Evolutionary conservation across 2,329 filamentous ascomycete species (phyloP), one percentile per base, ranked within the genome.

Genomic region (Aspergillus sp.): DNA sequence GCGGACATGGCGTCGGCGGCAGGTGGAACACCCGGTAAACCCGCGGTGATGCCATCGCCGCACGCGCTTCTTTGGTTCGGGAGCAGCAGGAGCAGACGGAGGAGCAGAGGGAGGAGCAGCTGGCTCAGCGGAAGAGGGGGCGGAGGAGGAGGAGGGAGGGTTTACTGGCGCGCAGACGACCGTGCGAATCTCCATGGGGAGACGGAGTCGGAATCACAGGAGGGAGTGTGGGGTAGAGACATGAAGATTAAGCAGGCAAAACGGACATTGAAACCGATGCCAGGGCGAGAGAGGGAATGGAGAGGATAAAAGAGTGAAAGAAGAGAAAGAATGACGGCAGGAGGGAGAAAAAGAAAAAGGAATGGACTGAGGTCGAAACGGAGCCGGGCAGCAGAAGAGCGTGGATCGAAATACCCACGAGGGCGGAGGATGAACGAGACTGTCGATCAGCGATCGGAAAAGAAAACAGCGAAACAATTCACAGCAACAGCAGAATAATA

Each of bases 11-110:
- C 67, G 64, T 30, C 64, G 59, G 38, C 65, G 64, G 47, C 67
- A 70, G 42, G 65, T 68, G 30, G 63, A 62, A 44, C 67, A 70
- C 7, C 67, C 66, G 1, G 66, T 69, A 42, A 69, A 69, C 7
- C 65, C 65, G 29, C 66, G 64, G 37, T 67, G 66, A 50, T 69
- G 66, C 66, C 66, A 69, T 53, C 61, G 54, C 27, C 63, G 62
- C 37, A 64, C 59, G 42, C 63, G 61, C 46, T 64, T 65, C 36
- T 56, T 53, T 11, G 55, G 53, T 37, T 58, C 50, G 11, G 47
- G 42, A 29, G 40, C 34, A 39, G 40, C 45, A 33, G 53, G 36
- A 45, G 47, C 45, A 42, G 44, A 26, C 37, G 44, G 45, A 28
- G 49, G 36, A 34, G 48, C 12, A n/a, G 44, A 19, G 10, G 43